phyloP scores from a whole-genome alignment of 1,284 basidiomycete species.

The Sanghuangporus weigelae region DNA sequence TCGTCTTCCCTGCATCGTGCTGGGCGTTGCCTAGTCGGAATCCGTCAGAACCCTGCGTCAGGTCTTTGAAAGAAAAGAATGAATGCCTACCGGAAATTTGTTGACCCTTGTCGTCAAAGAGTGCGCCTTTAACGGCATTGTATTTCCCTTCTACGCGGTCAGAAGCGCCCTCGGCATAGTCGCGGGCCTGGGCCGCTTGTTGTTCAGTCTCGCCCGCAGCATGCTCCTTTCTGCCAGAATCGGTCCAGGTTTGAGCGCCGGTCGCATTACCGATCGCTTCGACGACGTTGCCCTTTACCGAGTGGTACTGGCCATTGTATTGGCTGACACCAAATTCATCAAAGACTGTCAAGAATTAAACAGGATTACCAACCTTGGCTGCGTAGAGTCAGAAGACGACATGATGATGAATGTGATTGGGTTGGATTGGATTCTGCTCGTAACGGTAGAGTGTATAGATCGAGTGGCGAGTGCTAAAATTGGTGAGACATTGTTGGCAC shows the following conservation, averaged over 20 bases:
- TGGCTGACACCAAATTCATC: conserved; percentile 36
- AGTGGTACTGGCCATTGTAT: conserved; percentile 56
- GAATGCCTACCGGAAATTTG: conserved; percentile 40
- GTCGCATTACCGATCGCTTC: conserved; percentile 52
- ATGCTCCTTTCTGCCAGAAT: conserved; percentile 63
- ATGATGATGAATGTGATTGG: neutral
- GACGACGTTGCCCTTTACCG: conserved; percentile 53
- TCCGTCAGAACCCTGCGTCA: neutral
- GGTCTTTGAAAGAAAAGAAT: neutral
- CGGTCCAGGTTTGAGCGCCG: conserved; percentile 41
- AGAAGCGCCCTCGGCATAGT: conserved; percentile 49
- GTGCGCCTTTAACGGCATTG: conserved; percentile 58
- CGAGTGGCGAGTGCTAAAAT: neutral
- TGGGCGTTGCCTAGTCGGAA: conserved; percentile 41
- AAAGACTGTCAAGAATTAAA: neutral
- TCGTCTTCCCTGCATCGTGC: conserved; percentile 54
- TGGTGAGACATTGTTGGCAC: neutral
- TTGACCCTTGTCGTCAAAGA: conserved; percentile 61
- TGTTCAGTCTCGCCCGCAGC: conserved; percentile 57
- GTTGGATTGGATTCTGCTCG: no score
- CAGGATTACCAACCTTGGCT: conserved; percentile 1
- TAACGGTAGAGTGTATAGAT: no score
- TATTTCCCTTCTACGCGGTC: conserved; percentile 64
- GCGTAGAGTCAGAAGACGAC: neutral
- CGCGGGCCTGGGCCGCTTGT: conserved; percentile 49